Base-by-base conservation (phyloP, 768 basidiomycete genomes). In the Dioszegia hungarica region DNA sequence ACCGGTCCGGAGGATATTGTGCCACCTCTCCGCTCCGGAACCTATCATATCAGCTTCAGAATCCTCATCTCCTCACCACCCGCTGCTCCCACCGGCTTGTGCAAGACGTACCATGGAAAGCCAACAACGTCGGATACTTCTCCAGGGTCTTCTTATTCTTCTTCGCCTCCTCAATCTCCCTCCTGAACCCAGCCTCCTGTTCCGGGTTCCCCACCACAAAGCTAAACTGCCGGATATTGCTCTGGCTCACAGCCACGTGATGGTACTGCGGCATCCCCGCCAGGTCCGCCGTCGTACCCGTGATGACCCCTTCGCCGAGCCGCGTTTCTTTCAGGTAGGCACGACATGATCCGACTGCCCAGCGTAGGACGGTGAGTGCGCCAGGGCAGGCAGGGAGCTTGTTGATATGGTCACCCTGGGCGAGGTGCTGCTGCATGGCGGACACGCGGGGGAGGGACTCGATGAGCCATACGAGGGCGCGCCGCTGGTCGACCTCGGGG, bases 131-230 rank as follows among this genome's bases (percentile, higher is more conserved):
- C 4, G 67, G 61, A 29, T 63, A 68, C 3, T 43, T 17, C 25
- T 19, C n/a, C 14, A 47, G 54, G 40, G 47, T 56, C 19, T 33
- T 34, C 22, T 61, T 24, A 0, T 3, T 25, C 25, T 53, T 24
- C 47, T 57, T 51, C 4, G 67, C 67, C 34, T n/a, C 9, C 37
- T 49, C 47, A 10, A 65, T 56, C 49, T 68, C 67, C 15, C 27
- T 22, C 45, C 41, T 56, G 37, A 68, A 68, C 22, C 53, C 56
- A 10, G n/a, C 44, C 41, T 68, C 67, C 28, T 65, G 63, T 29
- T 65, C 59, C 5, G 67, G 63, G 8, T 58, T 53, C 9, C 67
- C 67, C 3, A 68, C 63, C 1, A 68, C 67, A 37, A 65, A 68
- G 5, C 43, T 51, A 40, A 68, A 68, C 27, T 68, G 67, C 24